Evolutionary conservation across 441 rosid genomes (phyloP).

Genomic region (Pelargonium myrrhifolium): DNA sequence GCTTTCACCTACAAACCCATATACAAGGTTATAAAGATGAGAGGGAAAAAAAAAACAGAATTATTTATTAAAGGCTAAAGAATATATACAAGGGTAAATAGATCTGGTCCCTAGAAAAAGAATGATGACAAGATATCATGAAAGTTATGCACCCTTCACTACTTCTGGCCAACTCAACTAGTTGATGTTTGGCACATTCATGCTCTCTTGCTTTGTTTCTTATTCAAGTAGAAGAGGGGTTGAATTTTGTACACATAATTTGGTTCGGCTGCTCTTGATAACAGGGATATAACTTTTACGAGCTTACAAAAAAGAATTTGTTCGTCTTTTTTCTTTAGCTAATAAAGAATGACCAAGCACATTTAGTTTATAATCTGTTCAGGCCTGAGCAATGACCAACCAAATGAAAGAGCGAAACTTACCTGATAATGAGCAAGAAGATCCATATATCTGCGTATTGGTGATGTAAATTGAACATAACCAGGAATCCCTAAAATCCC

Average conservation of each 20-base stretch:
- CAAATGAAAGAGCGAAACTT: slow-evolving; percentile 10
- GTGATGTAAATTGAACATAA: slow-evolving; percentile 95
- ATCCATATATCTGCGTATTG: slow-evolving; percentile 93
- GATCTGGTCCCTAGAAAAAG: too few species aligned
- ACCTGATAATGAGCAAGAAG: slow-evolving; percentile 98
- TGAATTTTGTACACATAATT: neutral
- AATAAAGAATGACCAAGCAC: neutral
- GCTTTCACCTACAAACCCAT: slow-evolving; percentile 58
- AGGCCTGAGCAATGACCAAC: neutral
- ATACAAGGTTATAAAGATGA: neutral
- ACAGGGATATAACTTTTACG: neutral
- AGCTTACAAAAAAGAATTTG: neutral
- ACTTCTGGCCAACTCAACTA: too few species aligned
- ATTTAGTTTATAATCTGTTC: neutral
- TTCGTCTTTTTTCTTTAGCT: neutral
- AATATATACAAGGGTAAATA: too few species aligned
- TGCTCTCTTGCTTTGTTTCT: too few species aligned
- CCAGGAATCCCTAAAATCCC: slow-evolving; percentile 92
- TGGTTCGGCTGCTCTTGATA: neutral
- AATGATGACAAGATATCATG: too few species aligned
- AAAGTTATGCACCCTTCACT: too few species aligned
- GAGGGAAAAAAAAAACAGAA: too few species aligned
- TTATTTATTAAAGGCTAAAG: too few species aligned
- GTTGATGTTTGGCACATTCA: too few species aligned
- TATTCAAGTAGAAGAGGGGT: neutral